Evolutionary conservation across 176 grass and related monocot species (phyloP), one percentile per base, ranked within the genome.

Genomic region (Zoysia japonica): DNA sequence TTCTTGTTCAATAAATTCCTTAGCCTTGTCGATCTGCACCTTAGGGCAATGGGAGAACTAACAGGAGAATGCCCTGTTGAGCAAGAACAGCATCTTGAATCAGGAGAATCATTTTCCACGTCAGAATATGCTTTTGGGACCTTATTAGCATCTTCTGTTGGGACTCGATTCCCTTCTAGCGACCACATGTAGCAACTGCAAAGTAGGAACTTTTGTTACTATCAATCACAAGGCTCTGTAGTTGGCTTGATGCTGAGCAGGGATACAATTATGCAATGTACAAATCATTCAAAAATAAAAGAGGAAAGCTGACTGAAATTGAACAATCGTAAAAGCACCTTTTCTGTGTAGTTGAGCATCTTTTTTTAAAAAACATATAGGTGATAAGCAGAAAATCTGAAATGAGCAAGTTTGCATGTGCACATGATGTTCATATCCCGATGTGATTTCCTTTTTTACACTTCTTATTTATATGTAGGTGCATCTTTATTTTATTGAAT

Each of bases 1-100:
- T 76, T 90, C 56, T 72, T 90, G 74, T 82, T 89, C 63, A 70
- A 68, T 66, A 86, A 44, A 68, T 82, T 87, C 74, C 64, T 80
- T 67, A 90, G 47, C 16, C 51, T 76, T 81, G 84, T 39, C 28
- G 91, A 63, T 13, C 87, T 87, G 77, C 85, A 85, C 77, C 75
- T 80, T 47, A 82, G 52, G 36, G 83, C 79, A 68, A 87, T 63
- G 51, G 89, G 87, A 72, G 91, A 87, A 49, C 67, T 77, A 60
- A 83, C 77, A 82, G 87, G 79, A 48, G 89, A 90, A 75, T 90
- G 83, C 4, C 87, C 88, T 82, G 78, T 70, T 63, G 91, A 85
- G 77, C 82, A 80, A 65, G 84, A 72, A 75, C 82, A 74, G 43
- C 83, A 87, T 85, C 74, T 90, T 76, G 90, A 88, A 86, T 51